These are phyloP conservation scores for Mycotypha africana DNA, from an alignment of 371 early-diverging fungal species.

Conservation along the genomic window DNA sequence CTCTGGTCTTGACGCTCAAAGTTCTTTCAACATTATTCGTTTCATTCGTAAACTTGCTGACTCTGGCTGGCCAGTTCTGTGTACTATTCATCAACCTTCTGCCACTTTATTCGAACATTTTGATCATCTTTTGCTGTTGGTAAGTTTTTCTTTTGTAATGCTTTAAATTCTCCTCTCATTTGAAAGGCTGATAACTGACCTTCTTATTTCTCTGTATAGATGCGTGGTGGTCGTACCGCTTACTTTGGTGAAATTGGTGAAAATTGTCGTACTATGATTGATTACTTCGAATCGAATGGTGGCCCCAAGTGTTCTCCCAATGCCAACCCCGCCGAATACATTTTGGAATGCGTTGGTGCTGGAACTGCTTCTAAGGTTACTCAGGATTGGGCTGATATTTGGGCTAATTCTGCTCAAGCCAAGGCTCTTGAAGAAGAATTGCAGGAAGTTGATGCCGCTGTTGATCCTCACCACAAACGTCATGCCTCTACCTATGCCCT, in stretches of 20 bases:
- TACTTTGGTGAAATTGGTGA: conserved; percentile 76
- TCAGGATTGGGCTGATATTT: conserved; percentile 57
- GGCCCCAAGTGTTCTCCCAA: conserved; percentile 50
- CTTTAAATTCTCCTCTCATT: too few relatives aligned
- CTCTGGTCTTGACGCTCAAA: conserved; percentile 68
- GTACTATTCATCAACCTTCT: conserved; percentile 87
- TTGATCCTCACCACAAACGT: conserved; percentile 15
- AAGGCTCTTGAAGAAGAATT: conserved; percentile 29
- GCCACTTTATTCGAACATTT: conserved; percentile 76
- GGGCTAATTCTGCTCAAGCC: conserved; percentile 48
- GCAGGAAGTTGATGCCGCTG: conserved; percentile 15
- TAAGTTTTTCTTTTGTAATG: too few relatives aligned
- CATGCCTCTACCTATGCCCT: conserved; percentile 20
- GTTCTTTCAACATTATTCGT: conserved; percentile 66
- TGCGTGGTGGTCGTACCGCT: conserved; percentile 61
- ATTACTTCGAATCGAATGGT: conserved; percentile 61
- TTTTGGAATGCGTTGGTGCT: conserved; percentile 62
- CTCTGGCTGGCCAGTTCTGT: conserved; percentile 60
- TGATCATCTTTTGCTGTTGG: conserved; percentile 67
- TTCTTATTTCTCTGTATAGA: too few relatives aligned
- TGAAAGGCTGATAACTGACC: too few relatives aligned
- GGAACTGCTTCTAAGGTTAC: conserved; percentile 49
- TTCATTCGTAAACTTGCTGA: conserved; percentile 68
- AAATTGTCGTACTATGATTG: conserved; percentile 46
- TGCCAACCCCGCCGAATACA: conserved; percentile 72